phyloP scores from a whole-genome alignment of 129 eudicot genomes.

The Apium graveolens region DNA sequence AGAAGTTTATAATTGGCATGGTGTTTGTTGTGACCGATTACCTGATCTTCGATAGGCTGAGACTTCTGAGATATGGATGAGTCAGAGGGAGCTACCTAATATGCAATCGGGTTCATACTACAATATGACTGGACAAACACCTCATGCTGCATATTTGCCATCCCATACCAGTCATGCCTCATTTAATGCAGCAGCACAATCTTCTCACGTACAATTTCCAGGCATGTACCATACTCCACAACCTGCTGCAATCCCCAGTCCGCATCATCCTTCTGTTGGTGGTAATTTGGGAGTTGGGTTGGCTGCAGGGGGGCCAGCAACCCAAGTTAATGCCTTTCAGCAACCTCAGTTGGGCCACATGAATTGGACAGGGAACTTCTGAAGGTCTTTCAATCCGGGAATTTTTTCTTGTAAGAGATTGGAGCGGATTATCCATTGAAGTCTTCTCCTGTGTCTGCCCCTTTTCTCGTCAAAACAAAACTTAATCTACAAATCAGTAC shows the following conservation, averaged over 20 bases:
- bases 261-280: conserved; percentile 58
- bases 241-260: conserved; percentile 50
- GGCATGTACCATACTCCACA: conserved; percentile 77
- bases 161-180: conserved; percentile 77
- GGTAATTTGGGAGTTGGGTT: conserved; percentile 69
- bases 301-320: conserved; percentile 54
- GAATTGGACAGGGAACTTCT: conserved; percentile 79
- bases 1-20: background rate
- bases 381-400: conserved; percentile 19
- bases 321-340: conserved; percentile 81
- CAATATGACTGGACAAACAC: conserved; percentile 77
- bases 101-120: conserved; percentile 78
- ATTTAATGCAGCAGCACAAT: conserved; percentile 65
- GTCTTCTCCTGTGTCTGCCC: conserved; percentile 14
- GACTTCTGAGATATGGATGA: conserved; percentile 95
- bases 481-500: conserved; percentile 29
- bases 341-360: conserved; percentile 81
- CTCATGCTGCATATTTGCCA: conserved; percentile 69
- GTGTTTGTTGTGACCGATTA: background rate
- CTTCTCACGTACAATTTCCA: conserved; percentile 82
- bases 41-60: conserved; percentile 48
- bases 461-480: conserved; percentile 31
- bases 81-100: conserved; percentile 61
- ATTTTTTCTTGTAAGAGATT: conserved; percentile 27
- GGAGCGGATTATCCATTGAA: conserved; percentile 35